Evolutionary conservation across 805 yeast species (phyloP).

Genomic region (Lachancea thermotolerans): DNA sequence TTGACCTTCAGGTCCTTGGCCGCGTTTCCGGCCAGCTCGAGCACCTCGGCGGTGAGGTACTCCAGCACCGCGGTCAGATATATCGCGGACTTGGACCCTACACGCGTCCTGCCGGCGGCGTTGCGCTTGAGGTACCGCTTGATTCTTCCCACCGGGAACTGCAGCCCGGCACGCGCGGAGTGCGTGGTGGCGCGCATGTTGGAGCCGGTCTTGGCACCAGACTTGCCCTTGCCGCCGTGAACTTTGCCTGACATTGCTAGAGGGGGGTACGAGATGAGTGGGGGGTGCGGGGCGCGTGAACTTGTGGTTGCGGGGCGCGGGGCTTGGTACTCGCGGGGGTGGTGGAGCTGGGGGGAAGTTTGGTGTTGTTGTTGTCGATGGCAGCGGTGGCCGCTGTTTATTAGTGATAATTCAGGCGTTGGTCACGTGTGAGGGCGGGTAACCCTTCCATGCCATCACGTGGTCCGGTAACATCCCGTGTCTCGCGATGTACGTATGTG

Average conservation of each 20-base stretch:
- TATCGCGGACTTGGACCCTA: conserved; percentile 93
- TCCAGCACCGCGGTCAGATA: conserved; percentile 94
- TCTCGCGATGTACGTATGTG: too few species aligned
- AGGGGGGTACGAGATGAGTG: too few species aligned
- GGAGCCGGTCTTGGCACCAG: conserved; percentile 68
- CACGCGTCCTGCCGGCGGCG: conserved; percentile 79
- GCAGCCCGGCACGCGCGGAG: conserved; percentile 90
- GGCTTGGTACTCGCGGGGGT: too few species aligned
- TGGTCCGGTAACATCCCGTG: too few species aligned
- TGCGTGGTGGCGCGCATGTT: conserved; percentile 65
- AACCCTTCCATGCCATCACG: too few species aligned
- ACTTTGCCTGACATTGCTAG: conserved; percentile 82
- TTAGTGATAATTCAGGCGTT: too few species aligned
- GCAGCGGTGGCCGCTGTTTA: too few species aligned
- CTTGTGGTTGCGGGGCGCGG: too few species aligned
- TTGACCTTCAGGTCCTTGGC: conserved; percentile 92
- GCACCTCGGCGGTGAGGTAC: conserved; percentile 92
- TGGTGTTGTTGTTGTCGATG: too few species aligned
- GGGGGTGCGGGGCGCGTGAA: too few species aligned
- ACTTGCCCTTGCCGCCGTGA: conserved; percentile 95
- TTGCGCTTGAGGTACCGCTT: conserved; percentile 90
- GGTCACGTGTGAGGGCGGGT: too few species aligned
- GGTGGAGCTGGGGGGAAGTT: too few species aligned
- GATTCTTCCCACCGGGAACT: conserved; percentile 98
- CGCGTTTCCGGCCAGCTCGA: conserved; percentile 97